These are phyloP conservation scores for Saururus chinensis DNA, from an alignment of 164 flowering plant species.

Conservation along the genomic window DNA sequence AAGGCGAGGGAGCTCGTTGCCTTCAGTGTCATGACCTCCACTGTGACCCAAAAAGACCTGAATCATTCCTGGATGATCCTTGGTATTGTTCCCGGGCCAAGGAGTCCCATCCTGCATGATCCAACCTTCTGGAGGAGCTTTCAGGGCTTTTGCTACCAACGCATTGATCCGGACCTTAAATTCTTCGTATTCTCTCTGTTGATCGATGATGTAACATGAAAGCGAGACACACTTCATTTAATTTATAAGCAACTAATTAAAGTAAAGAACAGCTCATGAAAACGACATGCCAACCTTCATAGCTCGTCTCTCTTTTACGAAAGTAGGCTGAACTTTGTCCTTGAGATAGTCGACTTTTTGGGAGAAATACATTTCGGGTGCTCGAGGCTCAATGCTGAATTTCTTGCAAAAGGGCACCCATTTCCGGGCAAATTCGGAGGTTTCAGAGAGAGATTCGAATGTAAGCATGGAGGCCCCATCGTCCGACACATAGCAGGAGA, in stretches of 20 bases:
- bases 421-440: constrained; percentile 88
- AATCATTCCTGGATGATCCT: constrained; percentile 97
- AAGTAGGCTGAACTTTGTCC: constrained; percentile 94
- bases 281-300: constrained; percentile 61
- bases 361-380: constrained; percentile 90
- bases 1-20: constrained; percentile 89
- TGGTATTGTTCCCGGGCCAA: constrained; percentile 97
- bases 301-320: constrained; percentile 88
- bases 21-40: constrained; percentile 88
- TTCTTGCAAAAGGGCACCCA: constrained; percentile 99
- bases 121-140: constrained; percentile 91
- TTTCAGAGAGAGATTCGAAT: constrained; percentile 82
- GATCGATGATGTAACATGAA: background rate
- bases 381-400: constrained; percentile 82
- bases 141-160: constrained; percentile 71
- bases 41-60: constrained; percentile 96
- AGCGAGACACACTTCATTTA: background rate
- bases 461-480: constrained; percentile 97
- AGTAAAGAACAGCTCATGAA: background rate
- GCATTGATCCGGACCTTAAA: constrained; percentile 91
- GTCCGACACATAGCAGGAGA: constrained; percentile 95
- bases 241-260: no score
- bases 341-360: constrained; percentile 80
- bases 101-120: constrained; percentile 98
- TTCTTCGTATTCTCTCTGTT: constrained; percentile 94